Conservation (phyloP, 768 basidiomycete species). For the Termitomyces sp. region DNA sequence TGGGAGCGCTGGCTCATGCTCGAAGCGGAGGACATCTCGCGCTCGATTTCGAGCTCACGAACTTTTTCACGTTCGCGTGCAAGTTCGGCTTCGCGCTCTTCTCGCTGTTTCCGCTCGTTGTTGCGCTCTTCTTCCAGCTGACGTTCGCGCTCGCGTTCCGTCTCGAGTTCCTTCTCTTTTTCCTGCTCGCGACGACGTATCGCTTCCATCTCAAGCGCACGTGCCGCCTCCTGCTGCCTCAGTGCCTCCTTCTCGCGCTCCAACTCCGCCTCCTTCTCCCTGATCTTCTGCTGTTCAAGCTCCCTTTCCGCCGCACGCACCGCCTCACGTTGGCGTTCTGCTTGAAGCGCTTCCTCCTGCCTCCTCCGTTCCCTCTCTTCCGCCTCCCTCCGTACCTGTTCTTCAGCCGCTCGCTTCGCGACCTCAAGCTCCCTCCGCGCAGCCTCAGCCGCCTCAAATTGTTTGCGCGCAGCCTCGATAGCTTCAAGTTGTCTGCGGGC, state of each 20-base stretch:
- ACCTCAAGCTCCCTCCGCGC: neutral
- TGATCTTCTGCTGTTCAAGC: slow-evolving; percentile 9
- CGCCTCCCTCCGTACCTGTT: neutral
- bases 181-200: slow-evolving; percentile 2
- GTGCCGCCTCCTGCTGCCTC: slow-evolving; percentile 8
- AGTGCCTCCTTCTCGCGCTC: slow-evolving; percentile 18
- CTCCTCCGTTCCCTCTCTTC: slow-evolving; percentile 10
- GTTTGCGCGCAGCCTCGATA: neutral
- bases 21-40: slow-evolving; percentile 3
- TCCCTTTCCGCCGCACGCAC: slow-evolving; percentile 10
- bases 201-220: slow-evolving; percentile 1
- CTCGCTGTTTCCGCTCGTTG: slow-evolving; percentile 7
- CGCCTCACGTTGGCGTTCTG: slow-evolving; percentile 8
- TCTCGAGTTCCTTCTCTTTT: slow-evolving; percentile 10
- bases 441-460: neutral
- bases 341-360: slow-evolving; percentile 3
- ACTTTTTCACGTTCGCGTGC: slow-evolving; percentile 9
- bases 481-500: slow-evolving; percentile 3
- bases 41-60: slow-evolving; percentile 10
- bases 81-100: slow-evolving; percentile 8
- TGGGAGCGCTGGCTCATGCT: slow-evolving; percentile 6
- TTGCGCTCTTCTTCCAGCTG: slow-evolving; percentile 3
- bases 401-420: slow-evolving; percentile 3
- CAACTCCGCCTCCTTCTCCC: slow-evolving; percentile 5
- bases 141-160: slow-evolving; percentile 16